phyloP scores from a whole-genome alignment of 2,329 filamentous ascomycete genomes.

The Bisporella sp. region DNA sequence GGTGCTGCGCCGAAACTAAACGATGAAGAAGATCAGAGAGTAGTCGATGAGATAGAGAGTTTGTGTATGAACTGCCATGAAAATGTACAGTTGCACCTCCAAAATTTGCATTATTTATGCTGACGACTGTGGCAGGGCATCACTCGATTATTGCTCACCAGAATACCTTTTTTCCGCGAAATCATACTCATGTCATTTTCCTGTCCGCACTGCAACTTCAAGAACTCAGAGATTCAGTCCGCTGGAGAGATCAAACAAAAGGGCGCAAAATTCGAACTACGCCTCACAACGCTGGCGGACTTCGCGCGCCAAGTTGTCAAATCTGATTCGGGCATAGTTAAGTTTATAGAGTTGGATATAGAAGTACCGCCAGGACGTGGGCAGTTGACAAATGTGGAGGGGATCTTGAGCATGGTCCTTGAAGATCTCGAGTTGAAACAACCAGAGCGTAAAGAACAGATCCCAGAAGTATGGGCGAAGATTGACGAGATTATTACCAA shows the following conservation, averaged over 20 bases:
- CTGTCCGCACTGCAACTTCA: constrained; percentile 82
- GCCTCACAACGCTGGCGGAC: constrained; percentile 65
- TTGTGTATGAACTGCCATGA: constrained; percentile 82
- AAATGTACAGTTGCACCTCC: constrained; percentile 46
- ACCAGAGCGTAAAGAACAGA: constrained; percentile 68
- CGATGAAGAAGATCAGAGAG: constrained; percentile 40
- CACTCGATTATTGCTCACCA: constrained; percentile 81
- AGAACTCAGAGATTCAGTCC: constrained; percentile 90
- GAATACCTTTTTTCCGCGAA: constrained; percentile 95
- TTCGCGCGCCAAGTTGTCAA: constrained; percentile 86
- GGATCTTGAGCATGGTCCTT: constrained; percentile 70
- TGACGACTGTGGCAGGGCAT: constrained; percentile 50
- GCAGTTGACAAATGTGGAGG: constrained; percentile 90
- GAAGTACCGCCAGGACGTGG: constrained; percentile 89
- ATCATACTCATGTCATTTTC: constrained; percentile 96
- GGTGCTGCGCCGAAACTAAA: constrained; percentile 23
- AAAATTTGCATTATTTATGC: background rate
- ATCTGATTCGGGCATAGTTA: constrained; percentile 78
- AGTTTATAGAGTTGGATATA: constrained; percentile 84
- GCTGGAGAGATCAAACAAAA: constrained; percentile 88
- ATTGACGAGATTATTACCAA: constrained; percentile 69
- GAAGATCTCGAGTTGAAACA: constrained; percentile 79
- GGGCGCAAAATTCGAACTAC: constrained; percentile 77
- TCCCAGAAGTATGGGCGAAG: constrained; percentile 73
- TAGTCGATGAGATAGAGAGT: constrained; percentile 66